Base-by-base conservation (phyloP, 2,329 filamentous ascomycete genomes). In the Tricladium varicosporioides region DNA sequence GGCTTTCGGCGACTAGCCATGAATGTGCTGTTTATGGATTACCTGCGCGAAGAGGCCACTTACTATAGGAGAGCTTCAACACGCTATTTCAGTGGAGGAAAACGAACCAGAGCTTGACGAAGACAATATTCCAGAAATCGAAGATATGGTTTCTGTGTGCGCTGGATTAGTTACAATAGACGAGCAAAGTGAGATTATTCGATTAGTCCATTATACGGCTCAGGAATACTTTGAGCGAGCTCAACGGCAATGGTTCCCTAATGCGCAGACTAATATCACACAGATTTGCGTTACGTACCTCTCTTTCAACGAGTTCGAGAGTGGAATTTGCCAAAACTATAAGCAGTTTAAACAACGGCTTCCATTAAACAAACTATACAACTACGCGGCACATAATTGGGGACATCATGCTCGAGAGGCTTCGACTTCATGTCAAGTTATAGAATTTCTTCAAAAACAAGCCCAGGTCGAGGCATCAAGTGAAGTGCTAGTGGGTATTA, bases 1-100 rank as follows among this genome's bases (percentile, higher is more conserved):
- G 67, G 64, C 13, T 52, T 68, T 31, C 33, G 49, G 9, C 42
- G 64, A 1, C 59, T 73, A 14, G 74, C 74, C 0, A 69, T 62
- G n/a, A 15, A 64, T 14, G 62, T 66, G 10, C 46, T 74, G 1
- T 65, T 5, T 33, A n/a, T 51, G 48, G 48, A 51, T 51, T 16
- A 62, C 60, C 8, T 70, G 52, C 33, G 59, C 70, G 3, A 62
- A 47, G 33, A 63, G 65, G 40, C 63, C 48, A 0, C 48, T 73
- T 1, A 64, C 58, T 2, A 48, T 53, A 1, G 4, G 18, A 3
- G 69, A 72, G 51, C 65, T 73, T 1, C 62, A 64, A 44, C 63
- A 71, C 58, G 71, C 70, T 0, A 59, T 73, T 69, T 76, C 73
- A 0, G 64, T 75, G 0, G 70, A 75, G 33, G 1, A 48, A 1